Evolutionary conservation across 768 basidiomycete species (phyloP), one percentile per base, ranked within the genome.

Genomic region (Artomyces pyxidatus): DNA sequence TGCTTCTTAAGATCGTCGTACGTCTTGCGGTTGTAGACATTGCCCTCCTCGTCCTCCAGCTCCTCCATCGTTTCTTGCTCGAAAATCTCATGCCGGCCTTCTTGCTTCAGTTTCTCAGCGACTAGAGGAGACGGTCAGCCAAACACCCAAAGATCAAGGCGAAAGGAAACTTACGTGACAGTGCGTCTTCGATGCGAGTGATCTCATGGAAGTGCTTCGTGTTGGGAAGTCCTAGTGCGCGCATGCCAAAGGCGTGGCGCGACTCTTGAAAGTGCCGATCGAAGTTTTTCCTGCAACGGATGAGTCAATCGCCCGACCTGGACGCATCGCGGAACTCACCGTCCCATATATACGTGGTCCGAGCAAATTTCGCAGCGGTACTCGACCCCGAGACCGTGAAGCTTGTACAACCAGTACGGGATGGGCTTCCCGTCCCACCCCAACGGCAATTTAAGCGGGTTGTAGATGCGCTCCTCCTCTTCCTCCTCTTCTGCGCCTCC

Each of bases 191-290:
- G 55, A 99, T 99, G 45, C 85, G 81, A 22, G 93, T 98, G 52
- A 99, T 97, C 67, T 96, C 96, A 62, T 96, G 93, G 74, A 98
- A 99, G 68, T 99, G 96, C 67, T 95, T 97, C 2, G 95, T 98
- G 57, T 97, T 97, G 1, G 96, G 96, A 49, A 99, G 74, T 29
- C 96, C 96, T 25, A 99, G 76, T 10, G 95, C 93, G 42, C 92
- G 85, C 92, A 99, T 96, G 21, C 94, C 96, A 58, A 97, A 98
- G 1, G 96, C 89, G 68, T 99, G 96, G 48, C 94, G 76, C 23
- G 91, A 88, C 74, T 98, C 96, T 71, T 94, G 92, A 72, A 96
- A 95, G 71, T 96, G 93, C 44, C 91, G 76, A 62, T 95, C 92
- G 57, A 95, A 95, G 67, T 94, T 94, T 80, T 95, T 95, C 63